A percentile compares a stretch with the other conserved stretches of the same genome.
Evolutionary conservation across 2,329 filamentous ascomycete genomes (phyloP).

Genomic region (Akanthomyces muscarius): DNA sequence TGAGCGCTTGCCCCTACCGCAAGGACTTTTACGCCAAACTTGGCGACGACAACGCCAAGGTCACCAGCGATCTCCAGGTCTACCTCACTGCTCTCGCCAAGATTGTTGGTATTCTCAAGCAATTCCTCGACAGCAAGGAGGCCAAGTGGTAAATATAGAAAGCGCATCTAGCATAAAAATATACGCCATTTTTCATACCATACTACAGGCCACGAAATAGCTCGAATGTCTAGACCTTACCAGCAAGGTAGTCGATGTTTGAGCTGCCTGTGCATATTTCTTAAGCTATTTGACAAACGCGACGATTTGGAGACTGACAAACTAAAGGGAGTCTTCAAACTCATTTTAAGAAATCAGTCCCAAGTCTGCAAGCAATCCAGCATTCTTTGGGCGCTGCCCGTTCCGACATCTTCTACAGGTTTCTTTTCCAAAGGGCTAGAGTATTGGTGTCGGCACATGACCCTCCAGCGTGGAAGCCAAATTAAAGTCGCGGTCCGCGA

Average conservation of each 20-base stretch:
- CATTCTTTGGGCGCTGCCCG: too few relatives aligned
- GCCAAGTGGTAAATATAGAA: constrained; percentile 49
- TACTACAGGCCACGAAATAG: neutral
- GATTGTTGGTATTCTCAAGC: constrained; percentile 70
- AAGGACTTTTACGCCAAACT: constrained; percentile 92
- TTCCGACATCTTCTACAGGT: neutral
- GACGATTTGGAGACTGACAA: neutral
- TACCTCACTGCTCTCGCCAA: constrained; percentile 79
- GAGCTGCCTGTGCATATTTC: neutral
- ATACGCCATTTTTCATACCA: neutral
- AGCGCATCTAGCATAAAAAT: constrained; percentile 10
- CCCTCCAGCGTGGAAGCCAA: neutral
- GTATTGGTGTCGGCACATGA: neutral
- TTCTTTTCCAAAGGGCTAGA: neutral
- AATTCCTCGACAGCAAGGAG: constrained; percentile 52
- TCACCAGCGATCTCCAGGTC: constrained; percentile 58
- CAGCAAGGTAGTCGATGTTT: neutral
- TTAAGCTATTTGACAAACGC: neutral
- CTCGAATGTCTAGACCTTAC: neutral
- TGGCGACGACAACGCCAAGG: constrained; percentile 60
- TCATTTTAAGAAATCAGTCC: too few relatives aligned
- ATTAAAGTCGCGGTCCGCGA: neutral
- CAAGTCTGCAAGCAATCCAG: neutral
- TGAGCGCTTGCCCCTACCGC: constrained; percentile 89
- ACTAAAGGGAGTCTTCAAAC: neutral